These are phyloP conservation scores for Potentilla sterilis DNA, from an alignment of 306 rosid species.

Conservation along the genomic window DNA sequence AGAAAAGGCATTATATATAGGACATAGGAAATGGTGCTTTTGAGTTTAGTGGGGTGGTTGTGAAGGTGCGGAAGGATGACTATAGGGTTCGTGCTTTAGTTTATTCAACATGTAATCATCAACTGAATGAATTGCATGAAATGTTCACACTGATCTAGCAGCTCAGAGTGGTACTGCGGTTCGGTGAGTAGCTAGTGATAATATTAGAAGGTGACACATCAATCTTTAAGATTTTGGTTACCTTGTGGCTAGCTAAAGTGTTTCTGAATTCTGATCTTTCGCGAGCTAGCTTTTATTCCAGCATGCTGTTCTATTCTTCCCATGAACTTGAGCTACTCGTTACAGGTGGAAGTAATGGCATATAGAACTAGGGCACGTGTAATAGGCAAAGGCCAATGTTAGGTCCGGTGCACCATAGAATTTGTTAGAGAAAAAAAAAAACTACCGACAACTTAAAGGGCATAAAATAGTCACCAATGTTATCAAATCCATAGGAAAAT, in stretches of 20 bases:
- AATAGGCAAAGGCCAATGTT: not conserved
- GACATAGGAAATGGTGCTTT: not conserved
- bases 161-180: not conserved
- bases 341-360: not conserved
- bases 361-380: not conserved
- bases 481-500: too few species aligned
- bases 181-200: not conserved
- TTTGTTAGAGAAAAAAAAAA: not conserved
- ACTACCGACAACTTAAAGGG: not conserved
- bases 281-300: not conserved
- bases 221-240: not conserved
- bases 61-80: slow-evolving; percentile 26
- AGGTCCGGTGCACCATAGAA: not conserved
- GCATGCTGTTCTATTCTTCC: not conserved
- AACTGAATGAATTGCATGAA: not conserved
- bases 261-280: not conserved
- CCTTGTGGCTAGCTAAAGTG: not conserved
- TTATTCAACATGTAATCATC: slow-evolving; percentile 30
- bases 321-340: not conserved
- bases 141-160: slow-evolving; percentile 5
- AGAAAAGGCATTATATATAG: not conserved
- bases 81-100: slow-evolving; percentile 6
- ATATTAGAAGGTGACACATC: not conserved
- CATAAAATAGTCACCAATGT: not conserved
- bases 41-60: slow-evolving; percentile 47